Base-by-base conservation (phyloP, 495 filamentous ascomycete genomes). In the Penicillium longicatenatum region DNA sequence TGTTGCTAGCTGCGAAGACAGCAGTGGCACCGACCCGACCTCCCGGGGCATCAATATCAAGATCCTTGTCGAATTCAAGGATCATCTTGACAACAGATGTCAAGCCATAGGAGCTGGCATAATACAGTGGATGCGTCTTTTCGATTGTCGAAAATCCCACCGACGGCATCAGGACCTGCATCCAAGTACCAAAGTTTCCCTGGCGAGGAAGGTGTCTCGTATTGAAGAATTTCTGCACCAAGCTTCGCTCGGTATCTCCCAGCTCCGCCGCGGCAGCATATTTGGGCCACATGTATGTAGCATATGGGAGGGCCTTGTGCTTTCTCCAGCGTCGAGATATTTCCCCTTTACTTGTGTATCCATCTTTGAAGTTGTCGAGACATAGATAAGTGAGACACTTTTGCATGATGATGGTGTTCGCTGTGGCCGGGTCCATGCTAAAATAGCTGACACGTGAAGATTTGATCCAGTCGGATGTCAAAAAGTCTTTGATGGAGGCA, bases 81-180 rank as follows among this genome's bases (percentile, higher is more conserved):
- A 68, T 59, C 21, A 60, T 54, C 21, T 63, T 55, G 33, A 68
- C 55, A 6, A 68, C 65, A 26, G 63, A 51, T 9, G 46, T 21
- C 59, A 68, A 60, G 0, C 65, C 65, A 46, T 63, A 68, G 1
- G 65, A 68, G 11, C 60, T 55, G 3, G 65, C 65, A 37, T 68
- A 69, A 41, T 69, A 69, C 4, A 69, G 47, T 3, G 66, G 66
- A 12, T 69, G 58, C 0, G 66, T 66, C 9, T 12, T 50, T 16
- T 66, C 58, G 39, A 69, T 66, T 16, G 45, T 47, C 1, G 14
- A 12, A 12, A 17, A 20, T 33, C 60, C 43, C 6, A 37, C 29
- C 5, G 35, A 21, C 0, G 21, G 41, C 7, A 61, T 50, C 29
- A 67, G 24, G 1, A 22, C 37, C 35, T 67, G 58, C 3, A 67